Conservation (phyloP, 2,329 filamentous ascomycete genomes). For the Penicillium sp. region DNA sequence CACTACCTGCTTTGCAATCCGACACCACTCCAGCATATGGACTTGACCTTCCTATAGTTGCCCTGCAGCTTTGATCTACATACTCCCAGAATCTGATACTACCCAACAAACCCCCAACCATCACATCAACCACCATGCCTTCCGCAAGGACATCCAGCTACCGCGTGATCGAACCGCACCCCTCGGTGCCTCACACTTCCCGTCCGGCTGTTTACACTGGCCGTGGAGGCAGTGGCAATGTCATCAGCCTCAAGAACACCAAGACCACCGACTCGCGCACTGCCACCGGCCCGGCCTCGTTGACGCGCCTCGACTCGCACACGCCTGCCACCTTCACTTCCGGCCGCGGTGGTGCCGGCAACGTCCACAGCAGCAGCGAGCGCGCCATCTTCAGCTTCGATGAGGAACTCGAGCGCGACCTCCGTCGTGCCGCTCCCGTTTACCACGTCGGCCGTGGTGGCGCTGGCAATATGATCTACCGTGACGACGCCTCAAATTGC, state of each 20-base stretch:
- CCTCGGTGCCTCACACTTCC: conserved; percentile 53
- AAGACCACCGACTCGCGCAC: conserved; percentile 51
- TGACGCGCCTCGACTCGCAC: conserved; percentile 52
- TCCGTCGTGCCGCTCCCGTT: conserved; percentile 59
- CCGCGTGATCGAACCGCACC: conserved; percentile 64
- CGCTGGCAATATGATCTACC: conserved; percentile 55
- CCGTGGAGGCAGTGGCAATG: conserved; percentile 62
- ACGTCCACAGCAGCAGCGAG: conserved; percentile 55
- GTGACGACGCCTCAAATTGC: conserved; percentile 29
- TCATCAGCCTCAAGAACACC: conserved; percentile 55
- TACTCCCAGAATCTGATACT: conserved; percentile 8
- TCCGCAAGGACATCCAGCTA: conserved; percentile 42
- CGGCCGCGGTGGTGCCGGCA: conserved; percentile 60
- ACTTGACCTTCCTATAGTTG: conserved; percentile 16
- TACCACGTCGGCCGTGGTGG: conserved; percentile 67
- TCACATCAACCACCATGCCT: conserved; percentile 30
- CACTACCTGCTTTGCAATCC: neutral
- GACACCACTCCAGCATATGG: conserved; percentile 14
- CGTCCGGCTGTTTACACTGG: conserved; percentile 56
- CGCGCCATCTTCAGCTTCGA: conserved; percentile 68
- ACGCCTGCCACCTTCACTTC: conserved; percentile 44
- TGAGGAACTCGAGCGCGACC: conserved; percentile 63
- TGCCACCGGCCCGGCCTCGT: conserved; percentile 52
- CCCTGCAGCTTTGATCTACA: conserved; percentile 9
- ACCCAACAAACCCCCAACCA: conserved; percentile 8